These are phyloP conservation scores for Ceratocystiopsis sp. DNA, from an alignment of 2,329 filamentous ascomycete species.

Conservation along the genomic window DNA sequence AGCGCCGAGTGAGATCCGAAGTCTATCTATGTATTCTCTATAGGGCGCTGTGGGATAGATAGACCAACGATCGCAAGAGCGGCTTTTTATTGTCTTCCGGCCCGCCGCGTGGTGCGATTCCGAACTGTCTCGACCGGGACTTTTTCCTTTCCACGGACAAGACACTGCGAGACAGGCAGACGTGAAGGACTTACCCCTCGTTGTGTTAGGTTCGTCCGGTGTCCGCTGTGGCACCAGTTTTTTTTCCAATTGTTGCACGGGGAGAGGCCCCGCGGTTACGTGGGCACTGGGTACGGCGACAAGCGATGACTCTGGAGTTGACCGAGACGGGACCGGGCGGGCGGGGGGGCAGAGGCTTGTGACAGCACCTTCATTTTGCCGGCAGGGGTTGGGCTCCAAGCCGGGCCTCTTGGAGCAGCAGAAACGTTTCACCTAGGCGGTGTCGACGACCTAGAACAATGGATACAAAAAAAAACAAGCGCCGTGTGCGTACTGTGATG, in stretches of 20 bases:
- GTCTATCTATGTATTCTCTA: neutral
- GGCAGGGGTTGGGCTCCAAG: no score
- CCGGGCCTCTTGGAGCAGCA: no score
- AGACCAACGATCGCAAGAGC: neutral
- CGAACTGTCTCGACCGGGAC: no score
- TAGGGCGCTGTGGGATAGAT: neutral
- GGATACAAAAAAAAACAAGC: neutral
- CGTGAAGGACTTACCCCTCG: no score
- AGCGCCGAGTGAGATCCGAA: neutral
- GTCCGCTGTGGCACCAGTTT: slow-evolving; percentile 1
- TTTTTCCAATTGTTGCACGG: no score
- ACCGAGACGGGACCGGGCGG: neutral
- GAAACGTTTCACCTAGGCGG: no score
- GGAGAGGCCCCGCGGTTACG: slow-evolving; percentile 1
- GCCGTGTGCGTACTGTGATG: no score
- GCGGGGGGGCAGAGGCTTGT: neutral
- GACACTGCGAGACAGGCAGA: no score
- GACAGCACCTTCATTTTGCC: neutral
- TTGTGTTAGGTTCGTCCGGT: slow-evolving; percentile 1
- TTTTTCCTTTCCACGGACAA: no score
- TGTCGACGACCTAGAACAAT: no score
- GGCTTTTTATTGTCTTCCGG: no score
- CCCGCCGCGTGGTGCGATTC: no score
- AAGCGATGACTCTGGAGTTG: neutral
- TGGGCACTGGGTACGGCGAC: neutral